Conservation (phyloP, 345 rosid species). For the Diplotaxis tenuifolia region DNA sequence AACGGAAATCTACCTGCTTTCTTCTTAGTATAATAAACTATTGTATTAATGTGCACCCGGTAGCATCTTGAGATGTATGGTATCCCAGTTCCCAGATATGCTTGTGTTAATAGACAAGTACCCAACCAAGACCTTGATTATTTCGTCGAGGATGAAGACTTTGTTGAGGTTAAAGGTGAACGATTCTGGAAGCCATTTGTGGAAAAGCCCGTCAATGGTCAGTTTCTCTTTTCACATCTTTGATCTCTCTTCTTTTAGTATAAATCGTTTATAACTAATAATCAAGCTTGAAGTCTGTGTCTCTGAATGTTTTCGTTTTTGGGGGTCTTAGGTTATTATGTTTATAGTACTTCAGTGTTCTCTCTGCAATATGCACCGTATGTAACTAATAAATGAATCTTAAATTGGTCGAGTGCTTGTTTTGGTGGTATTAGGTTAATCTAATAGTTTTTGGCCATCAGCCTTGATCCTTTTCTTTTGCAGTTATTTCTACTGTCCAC, state of each 20-base stretch:
- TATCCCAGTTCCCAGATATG: constrained; percentile 96
- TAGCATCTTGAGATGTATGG: constrained; percentile 88
- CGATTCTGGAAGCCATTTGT: constrained; percentile 99
- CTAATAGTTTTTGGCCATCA: neutral
- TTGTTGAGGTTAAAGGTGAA: constrained; percentile 88
- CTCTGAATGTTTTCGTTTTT: no score
- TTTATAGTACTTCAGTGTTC: neutral
- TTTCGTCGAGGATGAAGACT: constrained; percentile 94
- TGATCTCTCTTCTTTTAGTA: no score
- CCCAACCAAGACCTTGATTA: constrained; percentile 82
- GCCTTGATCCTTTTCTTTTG: constrained; percentile 11
- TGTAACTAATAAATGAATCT: neutral
- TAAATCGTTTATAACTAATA: no score
- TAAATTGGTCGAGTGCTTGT: neutral
- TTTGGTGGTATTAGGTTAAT: neutral
- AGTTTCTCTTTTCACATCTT: constrained; percentile 28
- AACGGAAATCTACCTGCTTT: neutral
- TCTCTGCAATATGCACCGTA: neutral
- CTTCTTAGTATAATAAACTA: neutral
- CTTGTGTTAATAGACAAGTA: constrained; percentile 80
- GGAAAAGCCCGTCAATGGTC: constrained; percentile 95
- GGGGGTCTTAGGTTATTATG: neutral
- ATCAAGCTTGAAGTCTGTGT: no score
- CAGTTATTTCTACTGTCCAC: constrained; percentile 4
- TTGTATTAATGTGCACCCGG: constrained; percentile 29